Percentiles rank a stretch among this genome's conserved stretches.
Evolutionary conservation across 345 rosid genomes (phyloP).

Genomic region (Eucalyptus melliodora): DNA sequence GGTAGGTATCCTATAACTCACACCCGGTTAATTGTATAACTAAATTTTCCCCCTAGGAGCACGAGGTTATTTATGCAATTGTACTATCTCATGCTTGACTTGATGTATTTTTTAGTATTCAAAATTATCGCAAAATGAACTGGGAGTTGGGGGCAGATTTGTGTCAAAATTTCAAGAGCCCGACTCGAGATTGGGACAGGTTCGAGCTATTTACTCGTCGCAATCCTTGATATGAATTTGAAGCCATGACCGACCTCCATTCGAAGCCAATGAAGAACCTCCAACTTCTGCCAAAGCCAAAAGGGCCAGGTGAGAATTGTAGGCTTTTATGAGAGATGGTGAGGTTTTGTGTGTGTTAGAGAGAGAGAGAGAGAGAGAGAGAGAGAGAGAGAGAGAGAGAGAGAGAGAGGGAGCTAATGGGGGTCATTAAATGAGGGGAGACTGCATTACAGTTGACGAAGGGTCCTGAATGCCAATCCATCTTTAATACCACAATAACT

Average conservation of each 20-base stretch:
- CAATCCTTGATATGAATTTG: background rate
- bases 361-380: background rate
- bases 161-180: background rate
- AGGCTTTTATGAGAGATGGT: conserved; percentile 21
- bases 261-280: background rate
- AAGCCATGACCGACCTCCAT: background rate
- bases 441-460: conserved; percentile 30
- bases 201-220: background rate
- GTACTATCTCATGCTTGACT: background rate
- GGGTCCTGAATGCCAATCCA: conserved; percentile 22
- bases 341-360: background rate
- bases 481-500: conserved; percentile 18
- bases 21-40: background rate
- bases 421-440: conserved; percentile 29
- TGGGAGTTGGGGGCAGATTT: background rate
- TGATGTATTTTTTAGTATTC: background rate
- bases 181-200: background rate
- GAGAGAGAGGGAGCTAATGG: background rate
- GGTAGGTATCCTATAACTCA: background rate
- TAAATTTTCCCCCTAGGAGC: background rate
- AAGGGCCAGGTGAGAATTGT: background rate
- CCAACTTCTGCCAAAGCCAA: background rate
- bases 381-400: no score
- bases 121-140: background rate
- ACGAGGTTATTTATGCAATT: background rate